Evolutionary conservation across 2,329 filamentous ascomycete genomes (phyloP), one percentile per base, ranked within the genome.

Genomic region (Fusarium beomiforme): DNA sequence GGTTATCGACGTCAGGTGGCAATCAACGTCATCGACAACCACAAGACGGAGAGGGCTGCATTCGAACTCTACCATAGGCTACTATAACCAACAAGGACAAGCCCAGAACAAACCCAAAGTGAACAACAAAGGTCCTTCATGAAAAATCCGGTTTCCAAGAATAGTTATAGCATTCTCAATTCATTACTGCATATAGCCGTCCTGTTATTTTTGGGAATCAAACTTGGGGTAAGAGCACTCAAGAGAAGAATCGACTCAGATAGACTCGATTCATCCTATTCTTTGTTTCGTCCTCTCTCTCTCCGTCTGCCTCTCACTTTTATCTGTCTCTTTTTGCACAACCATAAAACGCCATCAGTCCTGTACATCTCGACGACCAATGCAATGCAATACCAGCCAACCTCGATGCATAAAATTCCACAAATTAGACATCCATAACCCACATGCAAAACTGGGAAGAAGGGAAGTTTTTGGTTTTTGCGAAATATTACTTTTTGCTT

Each of bases 401-500:
- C 70, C 75, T 70, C 55, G 66, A 77, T 76, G 75, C 73, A 75
- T 62, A 76, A 81, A 75, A 80, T 83, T 78, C 79, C 78, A 78
- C 77, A 62, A 77, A 78, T 75, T 58, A 75, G 72, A 70, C 71
- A 68, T 69, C 76, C 70, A 56, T 77, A 71, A 71, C 74, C 72
- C 70, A 69, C 73, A 61, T 64, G 63, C 64, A 68, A 69, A 68
- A 69, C 54, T 66, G 34, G 34, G 31, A 56, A 44, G 42, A 54
- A 64, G 64, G 56, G 49, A 44, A 60, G 57, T 44, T 61, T 57
- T 44, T 70, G 41, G 29, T 29, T 67, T 73, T 71, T 73, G 73
- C 71, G 55, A 72, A 62, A 74, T 71, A 78, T 78, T 78, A 76
- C 74, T 76, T 77, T 73, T 72, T 61, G 47, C 71, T 70, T 51